Evolutionary conservation across 257 asterid genomes (phyloP).

Genomic region (Fraxinus pennsylvanica): DNA sequence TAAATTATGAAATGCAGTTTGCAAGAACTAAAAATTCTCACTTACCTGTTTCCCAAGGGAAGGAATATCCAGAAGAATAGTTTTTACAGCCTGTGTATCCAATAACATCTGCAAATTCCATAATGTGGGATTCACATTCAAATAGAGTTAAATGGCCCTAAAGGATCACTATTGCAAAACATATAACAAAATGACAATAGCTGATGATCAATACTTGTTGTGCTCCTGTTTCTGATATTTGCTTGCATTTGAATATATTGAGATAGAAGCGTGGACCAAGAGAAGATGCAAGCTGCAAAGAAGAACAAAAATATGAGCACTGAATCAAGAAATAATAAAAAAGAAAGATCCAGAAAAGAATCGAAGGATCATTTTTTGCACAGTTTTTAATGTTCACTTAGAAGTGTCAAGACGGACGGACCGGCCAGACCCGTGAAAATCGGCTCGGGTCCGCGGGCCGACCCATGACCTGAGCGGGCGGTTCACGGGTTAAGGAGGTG

Average conservation of each 20-base stretch:
- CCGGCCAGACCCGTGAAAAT: no score
- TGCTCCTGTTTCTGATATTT: constrained; percentile 95
- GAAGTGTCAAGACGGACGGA: no score
- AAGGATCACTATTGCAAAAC: neutral
- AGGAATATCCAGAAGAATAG: constrained; percentile 93
- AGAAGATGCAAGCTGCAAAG: constrained; percentile 84
- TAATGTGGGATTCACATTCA: constrained; percentile 1
- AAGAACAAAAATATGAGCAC: constrained; percentile 18
- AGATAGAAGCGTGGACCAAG: constrained; percentile 92
- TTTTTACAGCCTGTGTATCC: constrained; percentile 97
- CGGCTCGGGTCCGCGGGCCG: no score
- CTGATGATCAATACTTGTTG: constrained; percentile 63
- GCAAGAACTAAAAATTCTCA: constrained; percentile 8
- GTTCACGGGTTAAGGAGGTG: no score
- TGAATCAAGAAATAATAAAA: constrained; percentile 14
- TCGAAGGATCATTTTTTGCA: neutral
- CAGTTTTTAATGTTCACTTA: neutral
- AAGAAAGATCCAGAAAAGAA: constrained; percentile 6
- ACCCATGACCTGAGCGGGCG: no score
- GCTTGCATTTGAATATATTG: constrained; percentile 97
- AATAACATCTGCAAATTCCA: constrained; percentile 78
- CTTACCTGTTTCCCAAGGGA: constrained; percentile 87
- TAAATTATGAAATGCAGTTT: neutral
- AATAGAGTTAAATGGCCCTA: neutral
- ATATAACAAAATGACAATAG: neutral